A percentile compares a stretch with the other conserved stretches of the same genome.
These are phyloP conservation scores for Claviceps quebecensis DNA, from an alignment of 2,329 filamentous ascomycete genomes.

Conservation along the genomic window DNA sequence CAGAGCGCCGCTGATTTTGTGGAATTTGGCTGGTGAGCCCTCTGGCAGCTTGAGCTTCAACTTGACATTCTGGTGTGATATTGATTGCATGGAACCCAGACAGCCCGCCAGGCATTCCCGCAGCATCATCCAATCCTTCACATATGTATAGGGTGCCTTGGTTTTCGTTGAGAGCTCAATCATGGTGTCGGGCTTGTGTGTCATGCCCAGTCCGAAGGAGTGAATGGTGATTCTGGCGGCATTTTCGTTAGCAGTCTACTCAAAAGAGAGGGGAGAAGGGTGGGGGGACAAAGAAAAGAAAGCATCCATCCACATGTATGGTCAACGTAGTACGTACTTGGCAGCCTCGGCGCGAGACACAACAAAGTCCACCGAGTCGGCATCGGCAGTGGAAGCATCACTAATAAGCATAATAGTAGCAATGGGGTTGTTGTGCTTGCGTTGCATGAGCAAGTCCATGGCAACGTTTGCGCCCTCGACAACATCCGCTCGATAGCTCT, in stretches of 20 bases:
- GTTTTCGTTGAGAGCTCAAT: slow-evolving; percentile 91
- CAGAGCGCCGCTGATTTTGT: slow-evolving; percentile 92
- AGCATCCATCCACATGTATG: no score
- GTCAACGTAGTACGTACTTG: slow-evolving; percentile 67
- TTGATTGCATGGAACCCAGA: slow-evolving; percentile 77
- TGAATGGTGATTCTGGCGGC: slow-evolving; percentile 75
- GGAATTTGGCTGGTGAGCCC: slow-evolving; percentile 93
- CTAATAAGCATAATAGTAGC: slow-evolving; percentile 94
- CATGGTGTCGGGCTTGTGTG: slow-evolving; percentile 97
- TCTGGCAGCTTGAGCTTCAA: slow-evolving; percentile 87
- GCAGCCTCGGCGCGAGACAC: slow-evolving; percentile 92
- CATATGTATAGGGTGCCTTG: slow-evolving; percentile 94
- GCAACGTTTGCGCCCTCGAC: slow-evolving; percentile 96
- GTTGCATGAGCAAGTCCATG: slow-evolving; percentile 97
- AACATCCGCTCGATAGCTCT: slow-evolving; percentile 89
- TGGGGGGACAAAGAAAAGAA: neutral
- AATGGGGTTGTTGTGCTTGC: slow-evolving; percentile 88
- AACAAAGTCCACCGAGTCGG: slow-evolving; percentile 93
- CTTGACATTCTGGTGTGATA: slow-evolving; percentile 97
- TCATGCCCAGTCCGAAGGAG: slow-evolving; percentile 90
- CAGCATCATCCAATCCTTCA: slow-evolving; percentile 99
- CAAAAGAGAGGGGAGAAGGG: neutral
- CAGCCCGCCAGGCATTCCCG: slow-evolving; percentile 91
- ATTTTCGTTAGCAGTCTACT: neutral
- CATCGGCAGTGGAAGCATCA: slow-evolving; percentile 87